These are phyloP conservation scores for Kwoniella bestiolae DNA, from an alignment of 768 basidiomycete genomes.

Conservation along the genomic window DNA sequence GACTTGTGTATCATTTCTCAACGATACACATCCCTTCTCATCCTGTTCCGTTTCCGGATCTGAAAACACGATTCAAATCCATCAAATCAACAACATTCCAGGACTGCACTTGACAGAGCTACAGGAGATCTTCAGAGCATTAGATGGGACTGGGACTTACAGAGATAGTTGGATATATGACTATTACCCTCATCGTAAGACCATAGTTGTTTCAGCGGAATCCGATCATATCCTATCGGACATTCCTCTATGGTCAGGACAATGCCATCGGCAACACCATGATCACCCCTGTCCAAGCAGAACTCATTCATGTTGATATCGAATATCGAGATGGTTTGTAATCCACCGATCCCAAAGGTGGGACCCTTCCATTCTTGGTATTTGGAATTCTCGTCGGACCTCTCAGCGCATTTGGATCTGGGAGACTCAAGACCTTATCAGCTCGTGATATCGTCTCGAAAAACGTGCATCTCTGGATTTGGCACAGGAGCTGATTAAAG, in stretches of 20 bases:
- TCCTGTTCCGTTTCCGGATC: too few relatives aligned
- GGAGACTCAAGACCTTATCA: too few relatives aligned
- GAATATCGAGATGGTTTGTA: background rate
- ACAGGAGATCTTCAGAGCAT: too few relatives aligned
- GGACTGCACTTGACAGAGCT: too few relatives aligned
- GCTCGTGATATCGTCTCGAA: too few relatives aligned
- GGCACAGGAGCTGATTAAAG: too few relatives aligned
- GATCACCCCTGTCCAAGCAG: background rate
- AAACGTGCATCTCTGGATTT: too few relatives aligned
- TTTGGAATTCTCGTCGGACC: background rate
- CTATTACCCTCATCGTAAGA: background rate
- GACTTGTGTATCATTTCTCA: too few relatives aligned
- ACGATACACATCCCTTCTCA: too few relatives aligned
- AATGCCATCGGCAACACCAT: background rate
- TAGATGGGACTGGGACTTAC: background rate
- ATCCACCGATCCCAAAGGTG: background rate
- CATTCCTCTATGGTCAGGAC: background rate
- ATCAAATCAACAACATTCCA: too few relatives aligned
- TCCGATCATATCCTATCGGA: background rate
- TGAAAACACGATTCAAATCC: too few relatives aligned
- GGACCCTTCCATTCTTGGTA: background rate
- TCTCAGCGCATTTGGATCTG: too few relatives aligned
- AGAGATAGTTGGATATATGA: background rate
- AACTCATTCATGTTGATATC: background rate
- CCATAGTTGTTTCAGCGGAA: background rate